A percentile compares a stretch with the other conserved stretches of the same genome.
Evolutionary conservation across 495 filamentous ascomycete genomes (phyloP).

Genomic region (Neurospora sp.): DNA sequence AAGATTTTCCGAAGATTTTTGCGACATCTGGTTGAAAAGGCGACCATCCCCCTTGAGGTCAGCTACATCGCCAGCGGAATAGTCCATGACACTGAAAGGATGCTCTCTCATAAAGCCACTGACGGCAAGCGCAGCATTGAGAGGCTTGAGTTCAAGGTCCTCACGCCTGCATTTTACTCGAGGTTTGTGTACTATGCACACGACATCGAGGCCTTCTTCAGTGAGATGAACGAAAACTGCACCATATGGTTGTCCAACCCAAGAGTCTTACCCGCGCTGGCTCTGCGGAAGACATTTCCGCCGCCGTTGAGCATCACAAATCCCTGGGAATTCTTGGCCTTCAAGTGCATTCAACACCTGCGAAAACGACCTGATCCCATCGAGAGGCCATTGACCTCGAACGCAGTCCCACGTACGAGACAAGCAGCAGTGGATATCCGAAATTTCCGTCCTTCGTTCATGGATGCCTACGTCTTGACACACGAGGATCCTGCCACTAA

Average conservation of each 20-base stretch:
- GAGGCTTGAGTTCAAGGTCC: constrained; percentile 38
- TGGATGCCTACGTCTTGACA: constrained; percentile 32
- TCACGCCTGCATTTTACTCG: constrained; percentile 52
- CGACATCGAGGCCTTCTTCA: constrained; percentile 40
- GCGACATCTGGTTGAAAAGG: constrained; percentile 32
- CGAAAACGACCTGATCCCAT: constrained; percentile 26
- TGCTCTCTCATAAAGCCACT: constrained; percentile 22
- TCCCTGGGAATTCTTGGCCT: constrained; percentile 23
- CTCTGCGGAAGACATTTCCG: constrained; percentile 20
- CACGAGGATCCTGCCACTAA: constrained; percentile 16
- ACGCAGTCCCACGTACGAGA: not conserved
- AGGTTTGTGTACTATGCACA: constrained; percentile 44
- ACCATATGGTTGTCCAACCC: constrained; percentile 43
- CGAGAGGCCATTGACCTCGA: constrained; percentile 24
- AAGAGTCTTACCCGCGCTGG: constrained; percentile 32
- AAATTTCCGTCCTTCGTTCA: constrained; percentile 28
- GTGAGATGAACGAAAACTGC: constrained; percentile 38
- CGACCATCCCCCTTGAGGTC: constrained; percentile 29
- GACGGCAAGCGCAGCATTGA: constrained; percentile 5
- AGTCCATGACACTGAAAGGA: constrained; percentile 21
- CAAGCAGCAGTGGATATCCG: constrained; percentile 20
- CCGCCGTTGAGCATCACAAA: constrained; percentile 16
- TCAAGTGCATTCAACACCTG: constrained; percentile 28
- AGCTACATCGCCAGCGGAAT: constrained; percentile 43
- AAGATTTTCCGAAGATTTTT: constrained; percentile 43